Percentiles rank a stretch among this genome's conserved stretches.
phyloP scores from a whole-genome alignment of 352 stramenopile genomes.

The Pythium monospermum region DNA sequence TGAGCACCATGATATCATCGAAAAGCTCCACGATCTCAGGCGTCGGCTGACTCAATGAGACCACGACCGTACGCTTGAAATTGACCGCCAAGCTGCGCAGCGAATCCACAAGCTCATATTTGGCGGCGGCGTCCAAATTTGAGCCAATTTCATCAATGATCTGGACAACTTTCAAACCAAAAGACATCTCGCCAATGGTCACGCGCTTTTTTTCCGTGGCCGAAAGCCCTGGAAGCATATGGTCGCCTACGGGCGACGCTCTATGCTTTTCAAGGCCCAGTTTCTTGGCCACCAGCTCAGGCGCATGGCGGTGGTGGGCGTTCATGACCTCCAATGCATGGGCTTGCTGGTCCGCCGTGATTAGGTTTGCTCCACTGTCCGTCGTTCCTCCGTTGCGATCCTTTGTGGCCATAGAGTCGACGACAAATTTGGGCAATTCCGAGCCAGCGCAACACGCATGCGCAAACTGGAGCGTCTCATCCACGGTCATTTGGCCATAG shows the following conservation, averaged over 20 bases:
- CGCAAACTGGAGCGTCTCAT: conserved; percentile 56
- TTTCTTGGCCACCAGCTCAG: conserved; percentile 47
- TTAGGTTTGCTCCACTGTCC: too few relatives aligned
- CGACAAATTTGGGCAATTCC: conserved; percentile 34
- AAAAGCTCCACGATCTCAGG: conserved; percentile 55
- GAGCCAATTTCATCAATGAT: conserved; percentile 86
- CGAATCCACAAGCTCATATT: conserved; percentile 87
- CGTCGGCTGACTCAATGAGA: conserved; percentile 37
- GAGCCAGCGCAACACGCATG: conserved; percentile 32
- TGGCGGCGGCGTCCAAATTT: conserved; percentile 80
- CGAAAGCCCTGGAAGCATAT: conserved; percentile 45
- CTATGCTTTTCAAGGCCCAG: conserved; percentile 50
- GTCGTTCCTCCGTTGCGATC: too few relatives aligned
- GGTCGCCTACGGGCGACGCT: conserved; percentile 56
- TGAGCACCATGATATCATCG: conserved; percentile 48
- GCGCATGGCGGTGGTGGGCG: conserved; percentile 28
- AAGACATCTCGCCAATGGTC: conserved; percentile 63
- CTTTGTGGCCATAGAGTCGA: conserved; percentile 27
- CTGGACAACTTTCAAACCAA: conserved; percentile 41
- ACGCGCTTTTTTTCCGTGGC: conserved; percentile 53
- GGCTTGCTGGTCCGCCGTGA: conserved; percentile 29
- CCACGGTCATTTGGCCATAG: conserved; percentile 38
- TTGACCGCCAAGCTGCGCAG: conserved; percentile 47
- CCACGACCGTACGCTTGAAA: conserved; percentile 42
- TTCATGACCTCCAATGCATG: conserved; percentile 31